These are phyloP conservation scores for Aspergillus phoenicis DNA, from an alignment of 2,329 filamentous ascomycete species.

Conservation along the genomic window DNA sequence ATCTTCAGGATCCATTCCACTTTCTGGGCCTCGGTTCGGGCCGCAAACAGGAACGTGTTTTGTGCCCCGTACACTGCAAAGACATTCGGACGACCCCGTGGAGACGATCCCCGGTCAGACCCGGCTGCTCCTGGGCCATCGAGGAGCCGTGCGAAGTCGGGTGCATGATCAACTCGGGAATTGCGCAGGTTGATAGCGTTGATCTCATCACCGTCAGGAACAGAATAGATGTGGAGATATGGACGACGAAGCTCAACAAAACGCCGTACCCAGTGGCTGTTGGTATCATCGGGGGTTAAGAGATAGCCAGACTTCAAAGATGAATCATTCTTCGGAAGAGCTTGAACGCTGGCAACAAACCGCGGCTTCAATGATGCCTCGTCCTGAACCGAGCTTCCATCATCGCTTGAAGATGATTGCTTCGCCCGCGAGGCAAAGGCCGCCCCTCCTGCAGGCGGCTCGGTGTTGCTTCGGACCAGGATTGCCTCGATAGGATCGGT, in stretches of 20 bases:
- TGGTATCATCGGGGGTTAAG: slow-evolving; percentile 76
- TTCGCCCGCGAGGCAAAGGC: slow-evolving; percentile 31
- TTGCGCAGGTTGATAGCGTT: slow-evolving; percentile 87
- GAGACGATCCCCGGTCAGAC: slow-evolving; percentile 38
- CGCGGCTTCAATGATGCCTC: slow-evolving; percentile 56
- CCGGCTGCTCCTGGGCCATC: slow-evolving; percentile 49
- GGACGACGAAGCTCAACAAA: slow-evolving; percentile 91
- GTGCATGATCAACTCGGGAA: slow-evolving; percentile 87
- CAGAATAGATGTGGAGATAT: slow-evolving; percentile 87
- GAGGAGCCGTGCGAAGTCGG: slow-evolving; percentile 79
- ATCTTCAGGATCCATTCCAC: slow-evolving; percentile 96
- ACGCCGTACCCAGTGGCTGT: slow-evolving; percentile 81
- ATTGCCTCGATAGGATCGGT: slow-evolving; percentile 46
- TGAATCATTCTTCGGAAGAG: slow-evolving; percentile 76
- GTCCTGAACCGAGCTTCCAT: slow-evolving; percentile 32
- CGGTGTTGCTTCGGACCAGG: slow-evolving; percentile 48
- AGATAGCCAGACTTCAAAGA: slow-evolving; percentile 87
- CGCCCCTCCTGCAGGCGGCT: slow-evolving; percentile 45
- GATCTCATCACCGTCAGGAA: slow-evolving; percentile 84
- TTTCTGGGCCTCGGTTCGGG: slow-evolving; percentile 86
- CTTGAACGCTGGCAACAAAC: slow-evolving; percentile 74
- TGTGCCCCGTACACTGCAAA: slow-evolving; percentile 94
- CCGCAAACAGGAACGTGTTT: slow-evolving; percentile 94
- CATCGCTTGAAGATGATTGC: slow-evolving; percentile 23
- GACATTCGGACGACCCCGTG: slow-evolving; percentile 65